A percentile compares a stretch with the other conserved stretches of the same genome.
Conservation (phyloP, 768 basidiomycete genomes). For the Suillus sp. region DNA sequence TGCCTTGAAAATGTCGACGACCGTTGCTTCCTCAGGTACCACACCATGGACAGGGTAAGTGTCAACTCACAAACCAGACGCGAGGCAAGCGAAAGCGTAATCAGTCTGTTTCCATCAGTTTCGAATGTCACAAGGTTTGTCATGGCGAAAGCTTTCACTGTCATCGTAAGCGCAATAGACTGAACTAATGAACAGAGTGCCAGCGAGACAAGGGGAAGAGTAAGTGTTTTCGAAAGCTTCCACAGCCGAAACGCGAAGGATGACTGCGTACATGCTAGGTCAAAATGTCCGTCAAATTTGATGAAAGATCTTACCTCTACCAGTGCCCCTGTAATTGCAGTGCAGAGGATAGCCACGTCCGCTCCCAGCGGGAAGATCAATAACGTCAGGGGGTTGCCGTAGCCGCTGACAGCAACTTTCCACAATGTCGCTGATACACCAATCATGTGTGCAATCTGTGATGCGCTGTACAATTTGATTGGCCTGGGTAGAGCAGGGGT, state of each 20-base stretch:
- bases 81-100: slow-evolving; percentile 2
- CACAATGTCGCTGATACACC: slow-evolving; percentile 5
- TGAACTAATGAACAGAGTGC: slow-evolving; percentile 3
- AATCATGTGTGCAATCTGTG: neutral
- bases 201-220: slow-evolving; percentile 4
- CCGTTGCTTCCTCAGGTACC: slow-evolving; percentile 6
- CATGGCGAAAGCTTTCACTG: slow-evolving; percentile 1
- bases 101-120: neutral
- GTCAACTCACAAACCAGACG: slow-evolving; percentile 5
- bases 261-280: neutral
- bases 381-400: neutral
- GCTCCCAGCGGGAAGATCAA: neutral
- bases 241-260: slow-evolving; percentile 8
- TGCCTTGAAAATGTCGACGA: neutral
- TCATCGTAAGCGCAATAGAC: neutral
- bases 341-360: slow-evolving; percentile 3
- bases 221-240: slow-evolving; percentile 4
- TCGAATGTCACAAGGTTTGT: neutral
- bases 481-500: neutral
- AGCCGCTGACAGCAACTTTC: neutral
- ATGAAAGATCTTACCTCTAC: neutral
- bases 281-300: neutral
- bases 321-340: neutral
- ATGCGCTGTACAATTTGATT: neutral
- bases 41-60: neutral